Conservation (phyloP, 371 early-diverging fungal species). For the Apophysomyces sp. region DNA sequence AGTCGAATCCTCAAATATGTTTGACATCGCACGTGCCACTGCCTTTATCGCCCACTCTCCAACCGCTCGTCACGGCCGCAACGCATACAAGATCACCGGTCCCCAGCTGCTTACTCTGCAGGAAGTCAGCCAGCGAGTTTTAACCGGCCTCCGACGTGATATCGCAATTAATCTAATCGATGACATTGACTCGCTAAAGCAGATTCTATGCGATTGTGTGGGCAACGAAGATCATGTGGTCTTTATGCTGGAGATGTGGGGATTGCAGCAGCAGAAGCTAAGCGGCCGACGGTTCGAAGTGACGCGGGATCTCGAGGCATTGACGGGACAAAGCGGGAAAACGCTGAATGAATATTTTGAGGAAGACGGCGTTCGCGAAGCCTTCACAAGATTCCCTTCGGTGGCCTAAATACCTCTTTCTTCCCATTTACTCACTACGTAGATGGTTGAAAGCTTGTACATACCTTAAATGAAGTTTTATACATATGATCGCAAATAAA, state of each 20-base stretch:
- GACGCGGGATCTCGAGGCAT: slow-evolving; percentile 47
- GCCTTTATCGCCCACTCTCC: slow-evolving; percentile 46
- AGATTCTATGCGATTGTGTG: slow-evolving; percentile 35
- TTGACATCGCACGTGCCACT: slow-evolving; percentile 46
- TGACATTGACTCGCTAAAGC: slow-evolving; percentile 25
- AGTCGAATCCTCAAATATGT: slow-evolving; percentile 45
- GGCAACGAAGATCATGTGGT: slow-evolving; percentile 49
- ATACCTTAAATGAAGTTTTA: neutral
- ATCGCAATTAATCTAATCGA: slow-evolving; percentile 29
- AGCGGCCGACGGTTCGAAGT: slow-evolving; percentile 43
- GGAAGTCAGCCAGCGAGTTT: slow-evolving; percentile 41
- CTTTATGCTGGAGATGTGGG: slow-evolving; percentile 52
- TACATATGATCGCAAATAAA: slow-evolving; percentile 8
- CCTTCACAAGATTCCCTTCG: slow-evolving; percentile 25
- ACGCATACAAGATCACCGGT: slow-evolving; percentile 43
- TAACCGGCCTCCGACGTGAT: slow-evolving; percentile 34
- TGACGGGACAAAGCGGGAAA: slow-evolving; percentile 57
- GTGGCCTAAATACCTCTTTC: slow-evolving; percentile 11
- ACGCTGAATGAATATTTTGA: slow-evolving; percentile 45
- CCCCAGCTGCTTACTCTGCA: slow-evolving; percentile 43
- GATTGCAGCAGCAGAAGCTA: slow-evolving; percentile 34
- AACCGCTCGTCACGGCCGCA: slow-evolving; percentile 34
- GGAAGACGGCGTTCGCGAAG: slow-evolving; percentile 40
- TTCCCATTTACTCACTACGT: neutral
- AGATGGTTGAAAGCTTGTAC: neutral